These are phyloP conservation scores for Ilyonectria destructans DNA, from an alignment of 2,329 filamentous ascomycete genomes.

Conservation along the genomic window DNA sequence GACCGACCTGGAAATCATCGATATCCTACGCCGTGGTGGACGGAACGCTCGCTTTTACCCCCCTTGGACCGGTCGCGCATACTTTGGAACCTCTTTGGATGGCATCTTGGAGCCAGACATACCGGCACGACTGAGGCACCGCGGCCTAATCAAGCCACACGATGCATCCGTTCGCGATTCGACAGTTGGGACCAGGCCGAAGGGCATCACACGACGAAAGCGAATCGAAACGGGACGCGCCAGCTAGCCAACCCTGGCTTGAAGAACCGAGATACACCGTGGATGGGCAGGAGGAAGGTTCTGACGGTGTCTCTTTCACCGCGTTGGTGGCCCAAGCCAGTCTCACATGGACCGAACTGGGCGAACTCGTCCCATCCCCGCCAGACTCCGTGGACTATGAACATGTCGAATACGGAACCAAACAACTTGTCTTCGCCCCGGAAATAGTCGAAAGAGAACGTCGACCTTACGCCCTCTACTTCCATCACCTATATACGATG, in stretches of 20 bases:
- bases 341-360: neutral
- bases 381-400: neutral
- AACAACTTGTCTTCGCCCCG: neutral
- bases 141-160: neutral
- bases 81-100: neutral
- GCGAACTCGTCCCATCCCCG: neutral
- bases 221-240: neutral
- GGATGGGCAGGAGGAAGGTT: neutral
- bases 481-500: constrained; percentile 12
- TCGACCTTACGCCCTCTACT: constrained; percentile 13
- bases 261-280: neutral
- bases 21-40: constrained; percentile 8
- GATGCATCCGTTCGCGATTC: constrained; percentile 17
- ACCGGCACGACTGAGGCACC: neutral
- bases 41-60: constrained; percentile 10
- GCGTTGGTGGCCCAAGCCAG: neutral
- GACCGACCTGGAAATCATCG: constrained; percentile 20
- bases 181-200: neutral
- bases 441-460: constrained; percentile 13
- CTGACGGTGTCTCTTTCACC: neutral
- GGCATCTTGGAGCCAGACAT: neutral
- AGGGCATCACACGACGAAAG: neutral
- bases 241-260: neutral
- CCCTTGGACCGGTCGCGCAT: constrained; percentile 20
- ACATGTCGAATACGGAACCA: neutral